phyloP scores from a whole-genome alignment of 2,329 filamentous ascomycete genomes.

The Calonectria ilicicola region DNA sequence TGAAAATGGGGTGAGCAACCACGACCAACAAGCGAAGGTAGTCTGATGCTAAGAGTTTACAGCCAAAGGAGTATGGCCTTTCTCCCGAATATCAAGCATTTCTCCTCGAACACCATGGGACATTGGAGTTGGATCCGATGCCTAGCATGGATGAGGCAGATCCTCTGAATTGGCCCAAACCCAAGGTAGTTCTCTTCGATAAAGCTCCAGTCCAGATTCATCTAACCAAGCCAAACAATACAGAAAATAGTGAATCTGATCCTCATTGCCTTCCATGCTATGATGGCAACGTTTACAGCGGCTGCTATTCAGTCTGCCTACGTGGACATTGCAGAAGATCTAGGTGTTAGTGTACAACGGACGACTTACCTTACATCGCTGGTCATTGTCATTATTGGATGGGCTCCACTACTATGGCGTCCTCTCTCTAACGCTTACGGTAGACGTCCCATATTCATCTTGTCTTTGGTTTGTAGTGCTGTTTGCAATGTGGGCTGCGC shows the following conservation, averaged over 20 bases:
- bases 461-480: conserved; percentile 58
- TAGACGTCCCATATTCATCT: conserved; percentile 64
- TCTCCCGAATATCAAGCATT: conserved; percentile 7
- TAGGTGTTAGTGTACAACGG: conserved; percentile 59
- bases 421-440: conserved; percentile 66
- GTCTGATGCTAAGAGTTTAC: neutral
- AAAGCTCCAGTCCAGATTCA: neutral
- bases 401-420: conserved; percentile 63
- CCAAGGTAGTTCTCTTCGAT: neutral
- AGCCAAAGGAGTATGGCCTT: neutral
- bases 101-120: conserved; percentile 13
- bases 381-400: conserved; percentile 34
- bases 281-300: conserved; percentile 68
- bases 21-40: neutral
- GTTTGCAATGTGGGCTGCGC: conserved; percentile 66
- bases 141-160: conserved; percentile 22
- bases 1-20: conserved; percentile 11
- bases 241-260: conserved; percentile 65
- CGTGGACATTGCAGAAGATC: conserved; percentile 62
- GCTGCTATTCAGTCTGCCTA: conserved; percentile 67
- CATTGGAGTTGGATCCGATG: conserved; percentile 18
- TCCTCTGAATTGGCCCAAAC: conserved; percentile 18
- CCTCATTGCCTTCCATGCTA: conserved; percentile 68
- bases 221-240: neutral
- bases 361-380: conserved; percentile 62